These are phyloP conservation scores for Coemansia sp. DNA, from an alignment of 192 early-diverging fungal species.

Conservation along the genomic window DNA sequence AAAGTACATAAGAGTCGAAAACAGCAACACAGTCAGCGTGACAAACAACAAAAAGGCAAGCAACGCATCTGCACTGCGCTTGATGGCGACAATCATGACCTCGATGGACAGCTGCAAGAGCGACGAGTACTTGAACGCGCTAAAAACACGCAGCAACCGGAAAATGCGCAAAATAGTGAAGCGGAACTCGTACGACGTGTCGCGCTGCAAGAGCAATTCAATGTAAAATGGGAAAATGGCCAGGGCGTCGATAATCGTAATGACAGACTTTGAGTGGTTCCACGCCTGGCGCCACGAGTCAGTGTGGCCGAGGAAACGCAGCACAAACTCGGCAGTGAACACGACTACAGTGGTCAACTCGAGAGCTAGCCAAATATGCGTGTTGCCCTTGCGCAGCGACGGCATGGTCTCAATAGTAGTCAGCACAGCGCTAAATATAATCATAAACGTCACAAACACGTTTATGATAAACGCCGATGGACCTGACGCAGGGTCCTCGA, in stretches of 20 bases:
- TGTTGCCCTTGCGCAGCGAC: constrained; percentile 57
- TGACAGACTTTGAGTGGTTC: constrained; percentile 34
- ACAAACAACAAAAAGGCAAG: constrained; percentile 73
- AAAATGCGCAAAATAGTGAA: constrained; percentile 81
- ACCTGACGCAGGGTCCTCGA: constrained; percentile 79
- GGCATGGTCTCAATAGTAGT: constrained; percentile 82
- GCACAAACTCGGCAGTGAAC: constrained; percentile 72
- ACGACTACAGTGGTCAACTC: constrained; percentile 70
- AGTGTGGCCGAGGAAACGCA: constrained; percentile 70
- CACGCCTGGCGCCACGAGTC: constrained; percentile 65
- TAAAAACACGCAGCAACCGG: constrained; percentile 74
- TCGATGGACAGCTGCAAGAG: constrained; percentile 81
- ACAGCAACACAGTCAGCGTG: constrained; percentile 67
- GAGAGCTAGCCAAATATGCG: constrained; percentile 60
- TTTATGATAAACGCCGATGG: constrained; percentile 68
- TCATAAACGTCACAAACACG: constrained; percentile 71
- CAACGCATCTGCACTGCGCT: constrained; percentile 71
- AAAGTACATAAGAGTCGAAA: constrained; percentile 78
- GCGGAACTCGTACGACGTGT: constrained; percentile 75
- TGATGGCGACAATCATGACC: constrained; percentile 78
- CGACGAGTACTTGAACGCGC: constrained; percentile 78
- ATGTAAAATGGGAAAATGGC: constrained; percentile 81
- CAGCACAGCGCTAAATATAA: constrained; percentile 70
- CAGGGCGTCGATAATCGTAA: constrained; percentile 71
- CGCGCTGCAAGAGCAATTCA: constrained; percentile 63